These are phyloP conservation scores for Phytophthora citrophthora DNA, from an alignment of 352 stramenopile genomes.

Conservation along the genomic window DNA sequence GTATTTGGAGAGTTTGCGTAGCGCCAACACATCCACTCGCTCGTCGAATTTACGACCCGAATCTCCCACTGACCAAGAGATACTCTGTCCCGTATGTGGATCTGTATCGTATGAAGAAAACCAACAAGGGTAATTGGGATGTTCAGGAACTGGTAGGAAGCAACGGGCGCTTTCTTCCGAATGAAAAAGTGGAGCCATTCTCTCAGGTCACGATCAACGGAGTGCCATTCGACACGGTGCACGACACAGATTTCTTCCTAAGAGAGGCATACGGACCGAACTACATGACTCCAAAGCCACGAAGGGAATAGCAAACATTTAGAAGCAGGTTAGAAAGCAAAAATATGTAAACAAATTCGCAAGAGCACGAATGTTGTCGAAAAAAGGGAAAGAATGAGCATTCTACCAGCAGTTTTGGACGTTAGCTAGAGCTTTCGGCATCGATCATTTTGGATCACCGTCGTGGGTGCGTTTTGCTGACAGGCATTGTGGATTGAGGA, in stretches of 20 bases:
- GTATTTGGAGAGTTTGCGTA: constrained; percentile 49
- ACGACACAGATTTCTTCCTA: constrained; percentile 41
- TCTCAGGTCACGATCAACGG: constrained; percentile 37
- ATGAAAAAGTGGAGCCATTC: constrained; percentile 32
- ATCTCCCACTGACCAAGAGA: constrained; percentile 14
- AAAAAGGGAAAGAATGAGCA: no score
- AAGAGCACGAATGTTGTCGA: background rate
- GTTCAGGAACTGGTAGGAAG: constrained; percentile 30
- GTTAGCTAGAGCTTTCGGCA: no score
- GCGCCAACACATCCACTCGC: constrained; percentile 49
- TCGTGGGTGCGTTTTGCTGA: no score
- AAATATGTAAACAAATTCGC: background rate
- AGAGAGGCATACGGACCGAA: constrained; percentile 36
- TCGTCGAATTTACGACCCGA: constrained; percentile 40
- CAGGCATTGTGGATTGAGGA: background rate
- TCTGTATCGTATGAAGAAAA: constrained; percentile 37
- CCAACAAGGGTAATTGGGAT: constrained; percentile 14
- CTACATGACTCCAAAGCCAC: constrained; percentile 41
- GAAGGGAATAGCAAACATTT: background rate
- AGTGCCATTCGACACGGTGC: constrained; percentile 39
- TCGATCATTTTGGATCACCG: no score
- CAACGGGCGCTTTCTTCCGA: constrained; percentile 20
- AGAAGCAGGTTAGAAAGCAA: background rate
- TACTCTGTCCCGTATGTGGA: constrained; percentile 44
- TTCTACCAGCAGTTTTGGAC: no score